Evolutionary conservation across 2,329 filamentous ascomycete species (phyloP).

Genomic region (Cercospora sesami): DNA sequence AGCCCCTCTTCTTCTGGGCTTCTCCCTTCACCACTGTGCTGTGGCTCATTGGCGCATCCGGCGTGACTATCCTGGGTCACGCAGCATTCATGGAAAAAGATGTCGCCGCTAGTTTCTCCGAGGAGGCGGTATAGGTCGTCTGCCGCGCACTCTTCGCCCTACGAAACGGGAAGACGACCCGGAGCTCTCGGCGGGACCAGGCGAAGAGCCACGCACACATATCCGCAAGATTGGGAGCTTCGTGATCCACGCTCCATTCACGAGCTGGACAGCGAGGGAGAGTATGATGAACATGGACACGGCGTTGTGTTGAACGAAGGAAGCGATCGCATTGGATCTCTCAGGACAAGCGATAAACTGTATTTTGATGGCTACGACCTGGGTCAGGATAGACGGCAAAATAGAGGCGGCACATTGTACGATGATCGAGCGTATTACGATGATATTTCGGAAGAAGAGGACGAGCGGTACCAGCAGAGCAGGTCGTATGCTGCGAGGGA

Average conservation of each 20-base stretch:
- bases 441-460: conserved; percentile 53
- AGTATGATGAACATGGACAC: conserved; percentile 45
- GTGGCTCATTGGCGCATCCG: conserved; percentile 94
- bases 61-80: conserved; percentile 91
- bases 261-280: conserved; percentile 60
- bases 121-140: conserved; percentile 99
- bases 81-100: conserved; percentile 50
- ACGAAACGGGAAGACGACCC: conserved; percentile 99
- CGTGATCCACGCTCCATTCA: conserved; percentile 41
- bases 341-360: conserved; percentile 44
- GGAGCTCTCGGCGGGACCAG: conserved; percentile 61
- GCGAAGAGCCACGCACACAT: conserved; percentile 43
- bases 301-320: conserved; percentile 46
- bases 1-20: conserved; percentile 77
- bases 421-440: conserved; percentile 53
- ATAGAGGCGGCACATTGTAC: conserved; percentile 45
- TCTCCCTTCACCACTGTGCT: conserved; percentile 82
- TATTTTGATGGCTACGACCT: conserved; percentile 53
- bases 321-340: conserved; percentile 24
- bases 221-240: conserved; percentile 46
- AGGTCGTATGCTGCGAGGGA: conserved; percentile 58
- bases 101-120: conserved; percentile 99
- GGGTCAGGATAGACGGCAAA: conserved; percentile 43
- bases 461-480: conserved; percentile 43
- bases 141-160: conserved; percentile 86